Evolutionary conservation across 345 rosid species (phyloP), one percentile per base, ranked within the genome.

Genomic region (Camelina sativa): DNA sequence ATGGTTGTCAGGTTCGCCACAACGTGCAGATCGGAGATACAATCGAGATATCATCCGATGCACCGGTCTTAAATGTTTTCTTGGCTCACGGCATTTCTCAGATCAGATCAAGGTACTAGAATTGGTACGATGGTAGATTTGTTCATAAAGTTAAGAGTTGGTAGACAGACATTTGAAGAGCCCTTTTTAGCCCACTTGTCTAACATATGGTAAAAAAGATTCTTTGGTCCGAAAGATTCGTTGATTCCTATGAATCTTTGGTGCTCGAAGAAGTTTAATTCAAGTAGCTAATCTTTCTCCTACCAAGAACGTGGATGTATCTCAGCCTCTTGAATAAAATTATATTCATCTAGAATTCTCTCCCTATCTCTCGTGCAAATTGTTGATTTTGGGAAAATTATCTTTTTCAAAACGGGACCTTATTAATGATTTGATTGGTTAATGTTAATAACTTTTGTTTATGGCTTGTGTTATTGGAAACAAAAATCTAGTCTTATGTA

Each of bases 21-120:
- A 25, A 82, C 32, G 75, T 91, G 54, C 85, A 78, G 62, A 78
- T 80, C 13, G 91, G 88, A 47, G 96, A 91, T 76, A 75, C 62
- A 52, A 76, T 91, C 51, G 82, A 87, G 63, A 66, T 90, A 80
- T 87, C 97, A 54, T 79, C 92, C 6, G 67, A 69, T 69, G 97
- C 97, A 22, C 93, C 93, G 0, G 77, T 72, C 68, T 80, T 91
- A 69, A 86, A 83, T 66, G 87, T 90, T 53, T 89, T 87, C 84
- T 79, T 94, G 85, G 80, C 91, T 64, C 53, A 75, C 3, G 47
- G 16, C 59, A 43, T 67, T 32, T 22, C 74, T 16, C 52, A 67
- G 52, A 38, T 50, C 74, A 72, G 52, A 67, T 67, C 77, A 67
- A 78, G 52, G 74, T 71, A 58, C 76, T 77, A 64, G 58, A 48